Conservation (phyloP, 129 eudicot genomes). For the Scalesia atractyloides region DNA sequence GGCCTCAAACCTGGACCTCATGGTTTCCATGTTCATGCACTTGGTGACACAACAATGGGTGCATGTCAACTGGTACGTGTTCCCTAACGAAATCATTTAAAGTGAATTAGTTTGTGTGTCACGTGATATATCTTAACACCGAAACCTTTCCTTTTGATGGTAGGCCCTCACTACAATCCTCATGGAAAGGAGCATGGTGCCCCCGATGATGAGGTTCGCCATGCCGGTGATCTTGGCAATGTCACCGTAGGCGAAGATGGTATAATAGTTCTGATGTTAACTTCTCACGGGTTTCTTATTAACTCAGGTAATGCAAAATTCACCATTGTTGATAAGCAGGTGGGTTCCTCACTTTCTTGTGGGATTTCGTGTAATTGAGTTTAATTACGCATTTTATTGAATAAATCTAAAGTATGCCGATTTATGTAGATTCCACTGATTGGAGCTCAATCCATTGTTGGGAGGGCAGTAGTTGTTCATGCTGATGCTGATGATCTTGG, state of each 20-base stretch:
- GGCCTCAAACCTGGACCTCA: conserved; percentile 92
- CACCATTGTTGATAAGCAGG: conserved; percentile 88
- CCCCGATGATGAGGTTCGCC: conserved; percentile 88
- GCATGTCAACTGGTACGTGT: conserved; percentile 87
- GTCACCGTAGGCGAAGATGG: conserved; percentile 91
- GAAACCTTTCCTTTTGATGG: conserved; percentile 4
- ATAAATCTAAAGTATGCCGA: background rate
- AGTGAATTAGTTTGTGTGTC: conserved; percentile 6
- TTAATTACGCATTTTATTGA: background rate
- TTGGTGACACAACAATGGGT: conserved; percentile 99
- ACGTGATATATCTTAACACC: background rate
- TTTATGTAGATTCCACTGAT: conserved; percentile 72
- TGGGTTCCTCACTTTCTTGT: conserved; percentile 16
- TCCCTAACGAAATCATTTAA: background rate
- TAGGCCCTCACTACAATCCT: conserved; percentile 96
- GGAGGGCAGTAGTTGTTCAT: conserved; percentile 99
- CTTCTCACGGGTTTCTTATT: conserved; percentile 14
- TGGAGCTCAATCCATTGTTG: conserved; percentile 82
- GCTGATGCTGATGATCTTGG: conserved; percentile 98
- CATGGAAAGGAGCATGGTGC: conserved; percentile 91
- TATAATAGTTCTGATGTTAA: conserved; percentile 18
- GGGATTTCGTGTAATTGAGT: conserved; percentile 3
- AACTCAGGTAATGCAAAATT: conserved; percentile 68
- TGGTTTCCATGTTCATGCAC: conserved; percentile 96
- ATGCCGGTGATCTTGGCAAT: conserved; percentile 99